These are phyloP conservation scores for Diplotaxis tenuifolia DNA, from an alignment of 345 rosid species.

Conservation along the genomic window DNA sequence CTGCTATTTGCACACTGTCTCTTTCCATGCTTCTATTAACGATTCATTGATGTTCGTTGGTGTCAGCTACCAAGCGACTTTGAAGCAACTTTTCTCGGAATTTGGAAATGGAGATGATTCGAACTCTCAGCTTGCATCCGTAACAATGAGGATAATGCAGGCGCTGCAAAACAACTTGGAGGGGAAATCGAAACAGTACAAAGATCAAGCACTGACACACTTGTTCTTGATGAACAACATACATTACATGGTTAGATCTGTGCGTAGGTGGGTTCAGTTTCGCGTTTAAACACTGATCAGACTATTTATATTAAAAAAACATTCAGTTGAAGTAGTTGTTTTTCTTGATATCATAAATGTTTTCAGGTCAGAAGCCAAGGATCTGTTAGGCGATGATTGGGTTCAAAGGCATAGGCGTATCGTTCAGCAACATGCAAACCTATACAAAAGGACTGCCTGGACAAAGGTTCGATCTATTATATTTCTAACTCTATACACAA, in stretches of 20 bases:
- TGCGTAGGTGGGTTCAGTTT: slow-evolving; percentile 67
- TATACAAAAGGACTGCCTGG: slow-evolving; percentile 94
- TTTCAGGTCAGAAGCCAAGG: slow-evolving; percentile 96
- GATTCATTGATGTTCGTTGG: slow-evolving; percentile 19
- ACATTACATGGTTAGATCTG: slow-evolving; percentile 99
- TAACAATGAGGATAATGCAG: slow-evolving; percentile 95
- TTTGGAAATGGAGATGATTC: slow-evolving; percentile 66
- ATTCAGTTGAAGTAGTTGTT: not conserved
- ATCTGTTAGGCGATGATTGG: slow-evolving; percentile 98
- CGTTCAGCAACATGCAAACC: slow-evolving; percentile 98
- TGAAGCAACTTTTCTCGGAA: slow-evolving; percentile 96
- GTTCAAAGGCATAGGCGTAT: slow-evolving; percentile 94
- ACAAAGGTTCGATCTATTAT: slow-evolving; percentile 57
- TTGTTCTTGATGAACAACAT: slow-evolving; percentile 96
- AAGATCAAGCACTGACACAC: slow-evolving; percentile 82
- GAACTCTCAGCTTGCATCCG: slow-evolving; percentile 71
- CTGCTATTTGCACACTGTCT: not conserved
- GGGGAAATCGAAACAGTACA: slow-evolving; percentile 95
- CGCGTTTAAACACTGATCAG: not conserved
- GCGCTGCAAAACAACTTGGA: slow-evolving; percentile 97
- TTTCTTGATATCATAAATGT: slow-evolving; percentile 10
- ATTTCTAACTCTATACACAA: not conserved
- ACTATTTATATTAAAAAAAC: not conserved
- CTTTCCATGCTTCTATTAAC: slow-evolving; percentile 4
- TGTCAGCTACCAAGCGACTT: slow-evolving; percentile 86